These are phyloP conservation scores for Hypholoma fasciculare DNA, from an alignment of 768 basidiomycete species.

Conservation along the genomic window DNA sequence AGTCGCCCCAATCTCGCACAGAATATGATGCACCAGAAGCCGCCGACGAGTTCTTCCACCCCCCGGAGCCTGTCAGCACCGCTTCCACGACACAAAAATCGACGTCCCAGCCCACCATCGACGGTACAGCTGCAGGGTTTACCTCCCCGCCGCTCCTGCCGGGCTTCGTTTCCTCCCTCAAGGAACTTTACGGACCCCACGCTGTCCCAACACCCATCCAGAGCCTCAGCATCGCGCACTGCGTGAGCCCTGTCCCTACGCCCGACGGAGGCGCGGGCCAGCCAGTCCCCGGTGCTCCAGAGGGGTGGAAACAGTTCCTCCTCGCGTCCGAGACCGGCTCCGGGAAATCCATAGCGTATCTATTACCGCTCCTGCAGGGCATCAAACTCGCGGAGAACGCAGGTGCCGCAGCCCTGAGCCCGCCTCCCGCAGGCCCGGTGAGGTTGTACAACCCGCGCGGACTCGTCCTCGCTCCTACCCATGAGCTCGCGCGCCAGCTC, in stretches of 20 bases:
- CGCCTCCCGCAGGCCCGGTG: background rate
- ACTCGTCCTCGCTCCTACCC: constrained; percentile 83
- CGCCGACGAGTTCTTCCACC: constrained; percentile 1
- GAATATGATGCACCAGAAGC: background rate
- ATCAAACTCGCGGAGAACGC: constrained; percentile 66
- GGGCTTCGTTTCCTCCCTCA: constrained; percentile 59
- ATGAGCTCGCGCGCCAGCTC: constrained; percentile 85
- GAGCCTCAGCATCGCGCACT: constrained; percentile 62
- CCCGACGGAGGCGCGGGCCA: constrained; percentile 11
- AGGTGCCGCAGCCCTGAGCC: background rate
- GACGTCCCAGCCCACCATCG: background rate
- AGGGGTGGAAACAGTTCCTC: constrained; percentile 51
- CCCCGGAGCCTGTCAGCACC: background rate
- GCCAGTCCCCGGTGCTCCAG: background rate
- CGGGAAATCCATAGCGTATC: constrained; percentile 89
- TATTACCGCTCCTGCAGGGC: constrained; percentile 79
- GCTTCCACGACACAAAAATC: background rate
- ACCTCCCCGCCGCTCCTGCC: constrained; percentile 69
- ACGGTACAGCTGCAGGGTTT: constrained; percentile 42
- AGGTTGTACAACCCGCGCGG: constrained; percentile 63
- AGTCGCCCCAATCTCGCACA: too few relatives aligned
- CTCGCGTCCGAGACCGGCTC: constrained; percentile 91
- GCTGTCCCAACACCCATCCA: constrained; percentile 80
- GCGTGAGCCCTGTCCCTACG: constrained; percentile 16
- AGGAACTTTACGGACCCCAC: constrained; percentile 54